Evolutionary conservation across 331 rosid species (phyloP).

Genomic region (Telfairia occidentalis): DNA sequence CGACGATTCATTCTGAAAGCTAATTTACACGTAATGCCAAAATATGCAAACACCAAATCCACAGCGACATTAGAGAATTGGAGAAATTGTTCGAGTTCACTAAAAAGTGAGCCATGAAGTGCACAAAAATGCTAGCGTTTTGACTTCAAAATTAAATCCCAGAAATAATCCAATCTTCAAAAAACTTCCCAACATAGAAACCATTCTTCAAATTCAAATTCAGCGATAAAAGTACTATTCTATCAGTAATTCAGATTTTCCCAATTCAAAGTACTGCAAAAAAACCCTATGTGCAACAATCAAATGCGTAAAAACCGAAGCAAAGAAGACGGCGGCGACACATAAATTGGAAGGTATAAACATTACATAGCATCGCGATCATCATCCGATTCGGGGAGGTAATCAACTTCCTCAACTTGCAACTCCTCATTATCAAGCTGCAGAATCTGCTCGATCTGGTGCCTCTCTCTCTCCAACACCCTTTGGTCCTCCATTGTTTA

Average conservation of each 20-base stretch:
- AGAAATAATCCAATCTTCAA: background rate
- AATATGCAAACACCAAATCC: background rate
- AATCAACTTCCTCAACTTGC: constrained; percentile 73
- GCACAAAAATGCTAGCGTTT: background rate
- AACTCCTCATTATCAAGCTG: constrained; percentile 82
- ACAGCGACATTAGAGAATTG: background rate
- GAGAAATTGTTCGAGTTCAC: background rate
- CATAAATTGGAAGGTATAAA: background rate
- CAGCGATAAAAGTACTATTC: background rate
- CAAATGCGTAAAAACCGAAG: background rate
- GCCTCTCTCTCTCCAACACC: constrained; percentile 54
- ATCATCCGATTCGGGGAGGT: constrained; percentile 37
- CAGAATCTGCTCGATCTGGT: constrained; percentile 78
- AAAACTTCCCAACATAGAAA: background rate
- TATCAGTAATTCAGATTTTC: background rate
- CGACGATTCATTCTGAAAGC: background rate
- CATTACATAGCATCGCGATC: constrained; percentile 33
- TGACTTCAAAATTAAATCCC: background rate
- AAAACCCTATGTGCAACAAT: constrained; percentile 16
- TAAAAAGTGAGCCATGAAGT: background rate
- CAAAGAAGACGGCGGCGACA: background rate
- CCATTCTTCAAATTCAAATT: background rate
- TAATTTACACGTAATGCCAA: background rate
- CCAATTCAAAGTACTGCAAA: background rate
- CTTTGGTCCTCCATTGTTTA: constrained; percentile 43